Evolutionary conservation across 2,329 filamentous ascomycete species (phyloP).

Genomic region (Phialemoniopsis sp.): DNA sequence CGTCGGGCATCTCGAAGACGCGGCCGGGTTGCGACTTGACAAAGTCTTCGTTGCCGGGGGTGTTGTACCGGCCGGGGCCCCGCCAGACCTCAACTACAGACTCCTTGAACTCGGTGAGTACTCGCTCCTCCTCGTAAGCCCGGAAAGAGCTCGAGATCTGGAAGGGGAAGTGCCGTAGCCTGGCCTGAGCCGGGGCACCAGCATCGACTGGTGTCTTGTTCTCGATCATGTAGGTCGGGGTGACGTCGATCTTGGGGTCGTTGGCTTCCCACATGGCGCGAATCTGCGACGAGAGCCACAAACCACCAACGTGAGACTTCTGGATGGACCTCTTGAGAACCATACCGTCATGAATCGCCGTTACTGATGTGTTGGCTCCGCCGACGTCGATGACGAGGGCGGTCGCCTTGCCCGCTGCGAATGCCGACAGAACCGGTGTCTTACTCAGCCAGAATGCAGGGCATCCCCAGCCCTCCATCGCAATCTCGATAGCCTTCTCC

Average conservation of each 20-base stretch:
- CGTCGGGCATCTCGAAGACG: slow-evolving; percentile 95
- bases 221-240: slow-evolving; percentile 80
- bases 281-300: slow-evolving; percentile 87
- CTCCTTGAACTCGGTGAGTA: slow-evolving; percentile 96
- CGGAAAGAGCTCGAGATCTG: slow-evolving; percentile 68
- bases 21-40: slow-evolving; percentile 71
- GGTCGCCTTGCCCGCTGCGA: slow-evolving; percentile 88
- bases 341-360: slow-evolving; percentile 90
- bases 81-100: slow-evolving; percentile 93
- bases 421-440: slow-evolving; percentile 84
- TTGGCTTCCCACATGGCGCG: slow-evolving; percentile 68
- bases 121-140: slow-evolving; percentile 82
- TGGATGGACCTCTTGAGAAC: slow-evolving; percentile 87
- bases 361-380: slow-evolving; percentile 82
- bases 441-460: slow-evolving; percentile 92
- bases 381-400: slow-evolving; percentile 91
- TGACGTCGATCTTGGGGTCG: slow-evolving; percentile 64
- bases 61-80: slow-evolving; percentile 65
- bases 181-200: slow-evolving; percentile 71
- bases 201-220: slow-evolving; percentile 88
- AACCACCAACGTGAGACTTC: slow-evolving; percentile 78
- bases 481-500: slow-evolving; percentile 92
- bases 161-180: slow-evolving; percentile 65
- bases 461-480: slow-evolving; percentile 94
- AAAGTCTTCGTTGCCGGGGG: slow-evolving; percentile 70